These are phyloP conservation scores for Phytopythium litorale DNA, from an alignment of 352 stramenopile species.

Conservation along the genomic window DNA sequence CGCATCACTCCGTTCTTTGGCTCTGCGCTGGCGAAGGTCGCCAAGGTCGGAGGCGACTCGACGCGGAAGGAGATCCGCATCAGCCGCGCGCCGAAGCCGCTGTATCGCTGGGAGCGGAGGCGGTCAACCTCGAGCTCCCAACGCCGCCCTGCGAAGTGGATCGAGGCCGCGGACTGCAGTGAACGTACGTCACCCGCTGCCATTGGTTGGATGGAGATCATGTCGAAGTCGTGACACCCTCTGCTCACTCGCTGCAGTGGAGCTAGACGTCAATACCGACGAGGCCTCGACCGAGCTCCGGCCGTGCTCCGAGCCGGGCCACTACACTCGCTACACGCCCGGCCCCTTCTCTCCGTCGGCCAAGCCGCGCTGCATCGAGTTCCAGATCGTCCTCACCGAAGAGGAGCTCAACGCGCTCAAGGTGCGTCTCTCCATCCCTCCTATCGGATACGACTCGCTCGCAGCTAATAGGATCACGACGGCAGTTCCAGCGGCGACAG, in stretches of 20 bases:
- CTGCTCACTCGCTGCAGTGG: constrained; percentile 5
- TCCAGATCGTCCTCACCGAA: constrained; percentile 58
- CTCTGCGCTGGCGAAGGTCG: constrained; percentile 17
- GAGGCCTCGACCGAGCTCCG: constrained; percentile 43
- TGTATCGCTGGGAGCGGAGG: constrained; percentile 57
- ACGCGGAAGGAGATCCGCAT: constrained; percentile 32
- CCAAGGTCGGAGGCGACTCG: constrained; percentile 13
- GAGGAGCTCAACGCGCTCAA: constrained; percentile 55
- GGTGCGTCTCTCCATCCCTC: constrained; percentile 12
- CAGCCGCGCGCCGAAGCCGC: constrained; percentile 35
- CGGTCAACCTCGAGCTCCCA: constrained; percentile 8
- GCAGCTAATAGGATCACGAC: not conserved
- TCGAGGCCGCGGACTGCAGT: not conserved
- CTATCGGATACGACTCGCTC: not conserved
- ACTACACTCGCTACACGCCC: constrained; percentile 42
- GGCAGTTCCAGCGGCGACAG: constrained; percentile 44
- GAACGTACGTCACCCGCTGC: not conserved
- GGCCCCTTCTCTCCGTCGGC: constrained; percentile 15
- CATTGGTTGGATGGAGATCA: not conserved
- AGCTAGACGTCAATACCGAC: constrained; percentile 33
- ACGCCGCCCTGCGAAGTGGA: not conserved
- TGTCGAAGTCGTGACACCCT: not conserved
- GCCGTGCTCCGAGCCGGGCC: constrained; percentile 38
- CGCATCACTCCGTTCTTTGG: constrained; percentile 31
- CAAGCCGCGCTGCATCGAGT: constrained; percentile 25